Evolutionary conservation across 2,329 filamentous ascomycete species (phyloP).

Genomic region (Colletotrichum costaricense): DNA sequence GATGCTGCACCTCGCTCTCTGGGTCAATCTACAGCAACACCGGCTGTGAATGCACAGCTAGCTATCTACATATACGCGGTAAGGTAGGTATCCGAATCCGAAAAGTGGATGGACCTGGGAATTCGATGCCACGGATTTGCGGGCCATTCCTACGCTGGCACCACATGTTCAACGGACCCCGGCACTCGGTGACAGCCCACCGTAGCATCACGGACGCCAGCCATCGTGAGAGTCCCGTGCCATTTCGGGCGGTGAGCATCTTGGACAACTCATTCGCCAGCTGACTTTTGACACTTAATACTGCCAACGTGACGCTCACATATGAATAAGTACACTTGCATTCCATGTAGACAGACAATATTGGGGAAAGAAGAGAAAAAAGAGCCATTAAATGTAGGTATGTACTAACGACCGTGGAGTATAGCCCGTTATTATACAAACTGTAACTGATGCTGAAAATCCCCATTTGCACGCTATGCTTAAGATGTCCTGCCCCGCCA

Average conservation of each 20-base stretch:
- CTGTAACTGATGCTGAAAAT: conserved; percentile 40
- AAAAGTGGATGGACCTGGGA: too few relatives aligned
- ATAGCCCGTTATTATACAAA: conserved; percentile 39
- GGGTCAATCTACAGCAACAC: not conserved
- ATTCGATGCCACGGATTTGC: not conserved
- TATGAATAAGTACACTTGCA: not conserved
- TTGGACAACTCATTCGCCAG: not conserved
- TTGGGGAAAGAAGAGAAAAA: not conserved
- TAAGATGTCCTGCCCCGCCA: conserved; percentile 39
- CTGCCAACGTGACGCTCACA: not conserved
- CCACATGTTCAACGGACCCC: not conserved
- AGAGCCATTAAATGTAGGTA: conserved; percentile 35
- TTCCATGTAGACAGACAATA: not conserved
- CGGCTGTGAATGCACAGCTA: not conserved
- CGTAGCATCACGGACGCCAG: conserved; percentile 5
- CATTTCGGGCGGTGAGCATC: conserved; percentile 7
- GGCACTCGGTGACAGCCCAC: conserved; percentile 18
- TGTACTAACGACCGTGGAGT: conserved; percentile 38
- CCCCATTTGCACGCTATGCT: conserved; percentile 44
- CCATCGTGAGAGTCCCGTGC: conserved; percentile 4
- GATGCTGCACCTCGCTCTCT: not conserved
- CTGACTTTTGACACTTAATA: not conserved
- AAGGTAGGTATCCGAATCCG: not conserved
- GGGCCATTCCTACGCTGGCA: conserved; percentile 9
- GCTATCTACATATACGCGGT: not conserved